These are phyloP conservation scores for Saccharomycopsis sp. DNA, from an alignment of 805 yeast species.

Conservation along the genomic window DNA sequence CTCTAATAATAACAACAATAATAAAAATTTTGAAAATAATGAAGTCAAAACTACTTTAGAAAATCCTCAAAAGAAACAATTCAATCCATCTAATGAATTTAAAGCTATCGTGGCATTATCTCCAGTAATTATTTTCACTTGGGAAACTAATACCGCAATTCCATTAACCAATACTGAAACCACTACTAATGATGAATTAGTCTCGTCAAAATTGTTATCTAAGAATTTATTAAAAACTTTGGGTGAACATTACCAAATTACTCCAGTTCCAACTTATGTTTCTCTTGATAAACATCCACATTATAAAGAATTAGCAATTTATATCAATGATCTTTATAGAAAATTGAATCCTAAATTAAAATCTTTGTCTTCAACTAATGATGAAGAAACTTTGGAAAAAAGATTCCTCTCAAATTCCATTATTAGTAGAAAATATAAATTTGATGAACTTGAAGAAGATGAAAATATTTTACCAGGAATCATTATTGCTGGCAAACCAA, in stretches of 20 bases:
- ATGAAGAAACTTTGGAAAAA: neutral
- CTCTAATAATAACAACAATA: neutral
- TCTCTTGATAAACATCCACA: constrained; percentile 17
- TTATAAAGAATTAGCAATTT: constrained; percentile 15
- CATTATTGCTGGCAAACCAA: constrained; percentile 18
- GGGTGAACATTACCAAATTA: constrained; percentile 16
- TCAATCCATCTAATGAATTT: constrained; percentile 15
- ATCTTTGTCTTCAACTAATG: constrained; percentile 2
- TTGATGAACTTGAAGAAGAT: constrained; percentile 3
- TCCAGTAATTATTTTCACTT: constrained; percentile 16
- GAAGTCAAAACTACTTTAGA: neutral
- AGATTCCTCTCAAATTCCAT: neutral
- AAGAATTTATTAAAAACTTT: constrained; percentile 12
- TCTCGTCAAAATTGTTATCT: neutral
- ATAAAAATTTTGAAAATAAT: neutral
- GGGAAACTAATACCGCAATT: constrained; percentile 14
- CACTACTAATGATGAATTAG: neutral
- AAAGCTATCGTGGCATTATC: constrained; percentile 16
- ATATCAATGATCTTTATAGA: constrained; percentile 13
- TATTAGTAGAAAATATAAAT: neutral
- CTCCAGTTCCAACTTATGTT: constrained; percentile 18
- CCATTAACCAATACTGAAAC: constrained; percentile 1
- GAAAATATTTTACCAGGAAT: constrained; percentile 17
- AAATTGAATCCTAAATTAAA: constrained; percentile 8
- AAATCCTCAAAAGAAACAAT: neutral